Base-by-base conservation (phyloP, 129 eudicot species). In the Flaveria robusta region DNA sequence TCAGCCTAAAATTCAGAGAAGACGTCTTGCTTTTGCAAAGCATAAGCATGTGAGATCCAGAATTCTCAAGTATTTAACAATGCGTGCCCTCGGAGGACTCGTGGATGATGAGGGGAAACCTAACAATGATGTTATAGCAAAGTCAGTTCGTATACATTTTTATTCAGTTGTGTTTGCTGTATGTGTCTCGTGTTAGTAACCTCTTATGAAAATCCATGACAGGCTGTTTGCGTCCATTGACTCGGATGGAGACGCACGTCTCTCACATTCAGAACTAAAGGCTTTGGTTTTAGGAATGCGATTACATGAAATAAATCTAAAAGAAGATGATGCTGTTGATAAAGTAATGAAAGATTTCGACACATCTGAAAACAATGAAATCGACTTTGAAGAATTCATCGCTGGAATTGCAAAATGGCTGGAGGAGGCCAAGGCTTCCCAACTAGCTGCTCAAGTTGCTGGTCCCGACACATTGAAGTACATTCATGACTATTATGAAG, bases 311-410 rank as follows among this genome's bases (percentile, higher is more conserved):
- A 76, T 90, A 66, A 86, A 88, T 79, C 69, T 88, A 78, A 87
- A 79, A 6, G 85, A 84, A 66, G 83, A 84, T 47, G 94, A 90
- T 45, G 96, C 91, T 39, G 84, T 90, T 45, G 77, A 71, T 10
- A 90, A 75, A 84, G 88, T 92, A 75, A 84, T 92, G 88, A 83
- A 51, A 51, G 98, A 92, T 74, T 92, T 92, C 59, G 98, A 92
- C 77, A 77, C 83, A n/a, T 67, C 88, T 66, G 74, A 7, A 1
- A 83, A 90, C 73, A 23, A 83, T 71, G 51, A 15, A 60, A 26
- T 92, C 56, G 83, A 79, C 24, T 58, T 70, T 16, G 9, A 3
- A 0, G 97, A 92, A 69, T 92, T 92, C 67, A 1, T 31, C 2
- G 16, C 0, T 23, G 97, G 96, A 74, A 79, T 92, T 52, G 37